Evolutionary conservation across 352 stramenopile species (phyloP).

Genomic region (Pythium insidiosum): DNA sequence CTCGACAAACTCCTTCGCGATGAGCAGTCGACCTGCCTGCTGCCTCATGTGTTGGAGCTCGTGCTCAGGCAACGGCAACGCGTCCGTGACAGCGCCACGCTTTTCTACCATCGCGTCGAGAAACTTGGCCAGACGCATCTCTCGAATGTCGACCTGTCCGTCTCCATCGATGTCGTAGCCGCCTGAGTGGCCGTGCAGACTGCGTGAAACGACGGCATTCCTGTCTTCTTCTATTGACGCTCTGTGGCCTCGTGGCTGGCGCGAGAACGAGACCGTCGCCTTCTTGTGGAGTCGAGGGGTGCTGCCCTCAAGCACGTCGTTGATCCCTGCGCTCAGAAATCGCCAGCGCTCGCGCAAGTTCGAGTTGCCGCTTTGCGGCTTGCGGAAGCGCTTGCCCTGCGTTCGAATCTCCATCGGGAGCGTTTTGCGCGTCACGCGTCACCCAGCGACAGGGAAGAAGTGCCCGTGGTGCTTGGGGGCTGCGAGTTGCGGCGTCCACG

Average conservation of each 20-base stretch:
- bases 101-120: slow-evolving; percentile 43
- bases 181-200: background rate
- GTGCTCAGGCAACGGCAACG: slow-evolving; percentile 5
- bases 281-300: slow-evolving; percentile 9
- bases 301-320: slow-evolving; percentile 29
- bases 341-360: slow-evolving; percentile 47
- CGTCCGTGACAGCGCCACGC: slow-evolving; percentile 2
- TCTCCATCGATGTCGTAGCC: slow-evolving; percentile 66
- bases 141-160: slow-evolving; percentile 49
- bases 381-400: slow-evolving; percentile 52
- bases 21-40: slow-evolving; percentile 38
- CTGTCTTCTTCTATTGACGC: background rate
- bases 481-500: too few species aligned
- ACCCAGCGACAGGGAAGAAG: too few species aligned
- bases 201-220: too few species aligned
- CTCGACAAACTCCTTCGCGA: slow-evolving; percentile 64
- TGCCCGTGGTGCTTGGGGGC: too few species aligned
- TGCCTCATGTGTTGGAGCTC: slow-evolving; percentile 43
- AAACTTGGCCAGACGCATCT: slow-evolving; percentile 62
- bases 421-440: too few species aligned
- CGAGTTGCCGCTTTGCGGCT: slow-evolving; percentile 33
- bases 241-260: background rate
- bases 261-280: background rate
- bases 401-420: too few species aligned
- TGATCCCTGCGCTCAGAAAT: slow-evolving; percentile 34